Evolutionary conservation across 2,329 filamentous ascomycete genomes (phyloP), one percentile per base, ranked within the genome.

Genomic region (Ilyonectria sp.): DNA sequence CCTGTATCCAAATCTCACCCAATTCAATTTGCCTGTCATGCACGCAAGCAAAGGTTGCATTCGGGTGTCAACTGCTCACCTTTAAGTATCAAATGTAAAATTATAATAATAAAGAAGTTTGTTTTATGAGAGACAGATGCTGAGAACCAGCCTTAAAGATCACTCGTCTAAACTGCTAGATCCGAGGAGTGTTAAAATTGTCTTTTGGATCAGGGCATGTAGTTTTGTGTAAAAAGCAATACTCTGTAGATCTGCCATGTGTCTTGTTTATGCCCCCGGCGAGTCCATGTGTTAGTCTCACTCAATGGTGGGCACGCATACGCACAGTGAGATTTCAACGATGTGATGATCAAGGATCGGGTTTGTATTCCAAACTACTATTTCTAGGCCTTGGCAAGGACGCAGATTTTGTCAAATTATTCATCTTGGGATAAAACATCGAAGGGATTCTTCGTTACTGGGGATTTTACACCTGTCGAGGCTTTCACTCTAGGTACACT

Each of bases 371-470:
- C 40, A 5, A 3, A 6, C 6, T 43, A 4, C 7, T n/a, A 43
- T 7, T 19, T n/a, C 6, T 9, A n/a, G 15, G 17, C 40, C 8
- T 4, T n/a, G n/a, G 3, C n/a, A n/a, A 43, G 15, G 40, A n/a
- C 40, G 15, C 17, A 43, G 46, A 21, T 50, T 23, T 8, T 23
- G 5, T 15, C 29, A 26, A 37, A 31, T 58, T 56, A 74, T 44
- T 58, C 61, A 23, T 71, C 50, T 15, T 69, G 53, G n/a, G 66
- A 67, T 17, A 78, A 61, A 13, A 78, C 50, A 52, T 74, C 75
- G 44, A 78, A 78, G 4, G 65, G 60, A 56, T 78, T 78, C 23
- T 65, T 64, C 13, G 71, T 59, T 33, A 40, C 47, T 8, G 50
- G 9, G 26, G 43, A 44, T 63, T 72, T 31, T 19, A 35, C 37